phyloP scores from a whole-genome alignment of 176 grass and related monocot species.

The Oryza meridionalis region DNA sequence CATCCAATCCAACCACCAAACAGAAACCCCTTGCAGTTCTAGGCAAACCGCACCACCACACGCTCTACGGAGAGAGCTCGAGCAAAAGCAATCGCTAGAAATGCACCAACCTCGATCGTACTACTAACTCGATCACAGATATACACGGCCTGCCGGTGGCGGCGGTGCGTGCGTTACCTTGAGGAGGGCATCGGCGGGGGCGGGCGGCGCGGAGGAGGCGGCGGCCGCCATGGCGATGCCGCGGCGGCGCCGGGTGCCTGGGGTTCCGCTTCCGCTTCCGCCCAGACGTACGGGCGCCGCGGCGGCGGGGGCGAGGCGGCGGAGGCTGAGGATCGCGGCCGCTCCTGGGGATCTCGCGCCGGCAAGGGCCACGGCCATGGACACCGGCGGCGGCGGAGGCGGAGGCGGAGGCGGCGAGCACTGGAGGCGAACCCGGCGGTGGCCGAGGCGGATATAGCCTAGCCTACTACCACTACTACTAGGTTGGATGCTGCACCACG shows the following conservation, averaged over 20 bases:
- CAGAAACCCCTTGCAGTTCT: neutral
- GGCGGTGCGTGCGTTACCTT: conserved; percentile 35
- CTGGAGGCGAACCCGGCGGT: neutral
- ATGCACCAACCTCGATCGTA: neutral
- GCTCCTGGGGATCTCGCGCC: conserved; percentile 12
- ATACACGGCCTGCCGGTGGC: neutral
- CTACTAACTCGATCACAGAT: neutral
- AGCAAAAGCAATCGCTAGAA: neutral
- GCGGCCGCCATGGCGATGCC: conserved; percentile 41
- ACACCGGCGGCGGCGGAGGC: neutral
- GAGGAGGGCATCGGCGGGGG: conserved; percentile 40
- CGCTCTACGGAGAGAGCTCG: neutral
- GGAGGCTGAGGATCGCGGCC: neutral
- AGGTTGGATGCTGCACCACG: conserved; percentile 11
- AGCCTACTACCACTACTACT: neutral
- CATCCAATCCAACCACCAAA: too few relatives aligned
- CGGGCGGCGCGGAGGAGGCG: neutral
- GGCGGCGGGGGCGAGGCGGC: neutral
- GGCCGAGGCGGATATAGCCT: neutral
- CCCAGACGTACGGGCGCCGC: neutral
- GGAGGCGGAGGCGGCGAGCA: conserved; percentile 4
- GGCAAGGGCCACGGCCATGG: conserved; percentile 9
- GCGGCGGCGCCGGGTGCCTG: neutral
- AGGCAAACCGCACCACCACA: neutral
- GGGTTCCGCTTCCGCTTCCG: neutral